Evolutionary conservation across 169 alveolate genomes (phyloP), one percentile per base, ranked within the genome.

Genomic region (Plasmodium adleri): DNA sequence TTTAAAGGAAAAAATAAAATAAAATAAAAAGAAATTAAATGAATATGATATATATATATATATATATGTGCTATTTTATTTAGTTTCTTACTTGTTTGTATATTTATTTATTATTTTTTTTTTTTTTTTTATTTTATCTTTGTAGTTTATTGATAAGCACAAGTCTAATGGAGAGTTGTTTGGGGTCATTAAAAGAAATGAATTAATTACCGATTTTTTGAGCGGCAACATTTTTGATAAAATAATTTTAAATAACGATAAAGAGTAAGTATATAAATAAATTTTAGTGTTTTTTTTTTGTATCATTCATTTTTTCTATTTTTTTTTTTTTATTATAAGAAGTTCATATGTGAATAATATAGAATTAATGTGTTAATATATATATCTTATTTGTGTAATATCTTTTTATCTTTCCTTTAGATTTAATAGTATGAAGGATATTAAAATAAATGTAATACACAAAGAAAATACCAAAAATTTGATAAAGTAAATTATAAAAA

Each of bases 171-270:
- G 85, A 28, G 39, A 72, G n/a, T 72, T 72, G 8, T 72, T 54
- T 13, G 85, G 85, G 58, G 58, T 72, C 13, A 20, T 56, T 24
- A 72, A 56, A 52, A 50, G 85, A n/a, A 54, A 52, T 1, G 68
- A 52, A 72, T 8, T 58, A 1, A 28, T 72, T 72, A 54, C 85
- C 12, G 56, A 72, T 15, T 54, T 39, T 24, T 24, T 72, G 85
- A 56, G 70, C 20, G 70, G 85, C 4, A 72, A 72, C n/a, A 15
- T 72, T 28, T 72, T 72, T 56, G 71, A 72, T 56, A 72, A 72
- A 54, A 72, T 72, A 43, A 43, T 45, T 54, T 24, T 72, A 6
- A 28, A 54, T 28, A 28, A 28, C 10, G 70, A 56, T 22, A 39
- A 56, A 56, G 59, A 39, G 80, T 71, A 50, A 49, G 32, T 17